Evolutionary conservation across 2,329 filamentous ascomycete genomes (phyloP).

Genomic region (Alternaria viburni): DNA sequence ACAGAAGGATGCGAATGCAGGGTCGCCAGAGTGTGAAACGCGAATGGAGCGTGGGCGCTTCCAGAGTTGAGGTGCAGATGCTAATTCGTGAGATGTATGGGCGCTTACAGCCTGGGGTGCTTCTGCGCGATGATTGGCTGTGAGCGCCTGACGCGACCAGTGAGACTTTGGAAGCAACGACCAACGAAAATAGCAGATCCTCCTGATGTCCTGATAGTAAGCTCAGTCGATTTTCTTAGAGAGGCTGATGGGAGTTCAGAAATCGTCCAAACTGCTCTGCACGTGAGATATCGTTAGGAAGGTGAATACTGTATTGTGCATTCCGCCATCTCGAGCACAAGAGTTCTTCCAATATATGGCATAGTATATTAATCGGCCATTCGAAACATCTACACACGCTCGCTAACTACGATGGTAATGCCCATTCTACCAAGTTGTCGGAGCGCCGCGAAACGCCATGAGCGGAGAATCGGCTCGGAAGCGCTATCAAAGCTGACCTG

Average conservation of each 20-base stretch:
- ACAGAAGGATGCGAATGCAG: slow-evolving; percentile 20
- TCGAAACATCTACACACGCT: not conserved
- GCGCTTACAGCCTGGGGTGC: slow-evolving; percentile 31
- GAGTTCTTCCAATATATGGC: not conserved
- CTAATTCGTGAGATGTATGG: slow-evolving; percentile 34
- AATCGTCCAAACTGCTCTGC: not conserved
- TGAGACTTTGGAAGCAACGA: not conserved
- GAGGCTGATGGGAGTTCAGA: not conserved
- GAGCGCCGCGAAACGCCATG: not conserved
- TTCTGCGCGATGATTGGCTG: slow-evolving; percentile 18
- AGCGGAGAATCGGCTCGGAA: not conserved
- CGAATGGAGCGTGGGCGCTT: slow-evolving; percentile 36
- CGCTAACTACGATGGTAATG: not conserved
- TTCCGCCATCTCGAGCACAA: not conserved
- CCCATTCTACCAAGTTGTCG: not conserved
- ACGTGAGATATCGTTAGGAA: not conserved
- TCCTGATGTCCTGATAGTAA: not conserved
- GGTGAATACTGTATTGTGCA: not conserved
- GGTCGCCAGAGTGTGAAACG: slow-evolving; percentile 31
- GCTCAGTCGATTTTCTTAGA: not conserved
- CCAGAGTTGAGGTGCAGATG: slow-evolving; percentile 21
- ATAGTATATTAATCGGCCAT: not conserved
- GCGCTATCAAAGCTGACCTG: slow-evolving; percentile 43
- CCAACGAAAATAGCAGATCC: not conserved
- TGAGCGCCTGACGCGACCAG: not conserved